phyloP scores from a whole-genome alignment of 352 stramenopile species.

The Phytophthora pluvialis region DNA sequence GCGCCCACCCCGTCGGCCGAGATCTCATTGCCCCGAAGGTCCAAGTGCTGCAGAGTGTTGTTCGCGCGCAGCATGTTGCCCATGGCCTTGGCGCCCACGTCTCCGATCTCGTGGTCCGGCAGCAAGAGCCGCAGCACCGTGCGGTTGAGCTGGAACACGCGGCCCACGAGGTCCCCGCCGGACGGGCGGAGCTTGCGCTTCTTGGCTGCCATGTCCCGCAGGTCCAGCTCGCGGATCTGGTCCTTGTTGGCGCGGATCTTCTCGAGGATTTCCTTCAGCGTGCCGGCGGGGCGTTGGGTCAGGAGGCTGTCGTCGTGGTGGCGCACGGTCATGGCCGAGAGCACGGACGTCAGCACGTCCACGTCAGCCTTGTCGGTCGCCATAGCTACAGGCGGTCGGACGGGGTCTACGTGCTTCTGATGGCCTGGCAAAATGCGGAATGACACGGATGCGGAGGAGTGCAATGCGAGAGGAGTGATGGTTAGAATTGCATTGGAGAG shows the following conservation, averaged over 20 bases:
- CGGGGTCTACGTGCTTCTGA: neutral
- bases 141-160: slow-evolving; percentile 59
- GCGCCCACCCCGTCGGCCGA: slow-evolving; percentile 33
- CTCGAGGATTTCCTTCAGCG: slow-evolving; percentile 62
- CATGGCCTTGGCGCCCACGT: slow-evolving; percentile 52
- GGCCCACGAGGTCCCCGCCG: slow-evolving; percentile 51
- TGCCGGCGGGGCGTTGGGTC: slow-evolving; percentile 42
- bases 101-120: slow-evolving; percentile 59
- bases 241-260: slow-evolving; percentile 63
- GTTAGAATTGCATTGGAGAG: neutral
- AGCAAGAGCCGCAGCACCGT: slow-evolving; percentile 53
- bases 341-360: slow-evolving; percentile 43
- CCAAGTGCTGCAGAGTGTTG: slow-evolving; percentile 54
- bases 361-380: slow-evolving; percentile 24
- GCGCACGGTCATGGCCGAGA: slow-evolving; percentile 45
- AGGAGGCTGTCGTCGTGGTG: slow-evolving; percentile 44
- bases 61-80: slow-evolving; percentile 60
- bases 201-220: slow-evolving; percentile 60
- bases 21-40: slow-evolving; percentile 60
- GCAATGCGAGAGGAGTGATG: slow-evolving; percentile 15
- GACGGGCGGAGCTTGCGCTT: slow-evolving; percentile 47
- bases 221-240: slow-evolving; percentile 57
- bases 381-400: slow-evolving; percentile 2
- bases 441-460: slow-evolving; percentile 12
- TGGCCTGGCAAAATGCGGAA: slow-evolving; percentile 11